These are phyloP conservation scores for Cordyceps javanica DNA, from an alignment of 2,329 filamentous ascomycete genomes.

Conservation along the genomic window DNA sequence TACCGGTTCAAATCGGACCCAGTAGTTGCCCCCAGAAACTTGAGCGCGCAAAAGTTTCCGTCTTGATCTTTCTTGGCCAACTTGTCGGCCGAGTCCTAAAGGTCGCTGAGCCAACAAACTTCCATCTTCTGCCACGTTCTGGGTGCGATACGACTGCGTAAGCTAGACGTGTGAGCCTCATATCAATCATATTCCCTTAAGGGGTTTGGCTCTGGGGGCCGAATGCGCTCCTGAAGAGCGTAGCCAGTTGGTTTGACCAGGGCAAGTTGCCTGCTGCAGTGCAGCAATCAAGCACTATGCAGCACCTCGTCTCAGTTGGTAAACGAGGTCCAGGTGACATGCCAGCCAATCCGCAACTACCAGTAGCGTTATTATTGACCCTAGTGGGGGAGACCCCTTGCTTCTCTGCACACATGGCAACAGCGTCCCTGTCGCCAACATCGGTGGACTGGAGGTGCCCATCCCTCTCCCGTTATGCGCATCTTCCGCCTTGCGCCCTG, in stretches of 20 bases:
- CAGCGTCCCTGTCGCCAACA: neutral
- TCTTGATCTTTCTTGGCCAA: neutral
- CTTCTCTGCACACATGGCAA: neutral
- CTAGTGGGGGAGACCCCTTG: neutral
- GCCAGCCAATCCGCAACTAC: neutral
- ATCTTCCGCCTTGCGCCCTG: constrained; percentile 7
- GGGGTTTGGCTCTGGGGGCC: neutral
- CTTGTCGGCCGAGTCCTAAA: neutral
- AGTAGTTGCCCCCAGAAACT: neutral
- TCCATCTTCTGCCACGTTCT: neutral
- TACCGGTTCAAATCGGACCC: neutral
- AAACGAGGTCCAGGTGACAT: constrained; percentile 5
- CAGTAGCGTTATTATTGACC: neutral
- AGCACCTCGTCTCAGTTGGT: neutral
- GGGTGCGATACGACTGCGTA: neutral
- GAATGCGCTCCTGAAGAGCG: neutral
- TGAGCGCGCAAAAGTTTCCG: neutral
- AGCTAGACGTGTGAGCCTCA: neutral
- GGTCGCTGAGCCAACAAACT: neutral
- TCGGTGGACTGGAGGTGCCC: neutral
- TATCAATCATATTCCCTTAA: neutral
- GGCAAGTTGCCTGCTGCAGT: neutral
- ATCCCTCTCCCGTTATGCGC: neutral
- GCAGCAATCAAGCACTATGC: neutral
- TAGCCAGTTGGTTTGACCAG: neutral